phyloP scores from a whole-genome alignment of 2,329 filamentous ascomycete genomes.

The Lasiodiplodia gonubiensis region DNA sequence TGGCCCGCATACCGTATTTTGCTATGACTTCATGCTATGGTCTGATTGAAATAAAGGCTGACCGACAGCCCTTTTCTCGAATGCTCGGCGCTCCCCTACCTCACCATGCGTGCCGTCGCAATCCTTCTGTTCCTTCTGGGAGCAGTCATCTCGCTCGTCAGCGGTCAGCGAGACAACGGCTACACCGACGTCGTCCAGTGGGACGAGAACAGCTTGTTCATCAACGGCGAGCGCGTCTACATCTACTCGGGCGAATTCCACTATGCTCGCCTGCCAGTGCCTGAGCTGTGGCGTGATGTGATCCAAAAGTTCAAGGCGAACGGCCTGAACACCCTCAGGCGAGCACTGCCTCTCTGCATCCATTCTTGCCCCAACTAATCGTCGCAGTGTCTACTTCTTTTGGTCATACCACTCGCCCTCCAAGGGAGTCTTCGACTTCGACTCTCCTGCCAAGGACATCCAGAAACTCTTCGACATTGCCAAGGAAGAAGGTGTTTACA shows the following conservation, averaged over 20 bases:
- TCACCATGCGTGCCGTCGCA: constrained; percentile 8
- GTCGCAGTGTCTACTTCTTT: constrained; percentile 48
- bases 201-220: constrained; percentile 61
- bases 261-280: constrained; percentile 59
- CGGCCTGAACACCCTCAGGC: constrained; percentile 56
- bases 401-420: constrained; percentile 58
- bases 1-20: constrained; percentile 19
- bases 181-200: constrained; percentile 57
- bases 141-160: constrained; percentile 6
- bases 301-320: constrained; percentile 59
- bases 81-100: background rate
- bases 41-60: constrained; percentile 2
- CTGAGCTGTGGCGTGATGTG: constrained; percentile 58
- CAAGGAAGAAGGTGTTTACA: constrained; percentile 60
- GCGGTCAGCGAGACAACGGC: constrained; percentile 50
- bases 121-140: constrained; percentile 7
- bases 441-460: constrained; percentile 60
- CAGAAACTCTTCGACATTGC: constrained; percentile 59
- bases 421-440: constrained; percentile 56
- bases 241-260: constrained; percentile 62
- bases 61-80: background rate
- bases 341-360: background rate
- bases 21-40: constrained; percentile 20
- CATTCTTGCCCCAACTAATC: background rate
- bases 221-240: constrained; percentile 59